Percentiles rank a stretch among this genome's conserved stretches.
These are phyloP conservation scores for Dispira simplex DNA, from an alignment of 192 early-diverging fungal species.

Conservation along the genomic window DNA sequence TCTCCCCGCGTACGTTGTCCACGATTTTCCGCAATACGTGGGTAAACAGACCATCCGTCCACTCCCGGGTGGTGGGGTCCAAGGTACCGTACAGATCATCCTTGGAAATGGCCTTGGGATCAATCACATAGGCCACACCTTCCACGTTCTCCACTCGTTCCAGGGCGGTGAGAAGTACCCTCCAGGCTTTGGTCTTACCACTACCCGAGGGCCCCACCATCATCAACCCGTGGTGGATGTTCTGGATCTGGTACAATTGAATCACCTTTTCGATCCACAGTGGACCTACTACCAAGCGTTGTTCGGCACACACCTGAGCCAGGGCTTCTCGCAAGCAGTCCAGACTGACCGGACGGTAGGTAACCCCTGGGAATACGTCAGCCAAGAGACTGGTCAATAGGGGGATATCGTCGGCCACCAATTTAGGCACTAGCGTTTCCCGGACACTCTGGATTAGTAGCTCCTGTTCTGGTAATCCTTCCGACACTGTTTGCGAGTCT, in stretches of 20 bases:
- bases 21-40: constrained; percentile 94
- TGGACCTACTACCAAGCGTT: constrained; percentile 54
- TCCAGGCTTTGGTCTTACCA: constrained; percentile 92
- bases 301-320: constrained; percentile 55
- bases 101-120: constrained; percentile 97
- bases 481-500: constrained; percentile 26
- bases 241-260: constrained; percentile 96
- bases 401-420: constrained; percentile 91
- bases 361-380: constrained; percentile 90
- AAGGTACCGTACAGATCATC: constrained; percentile 92
- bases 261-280: constrained; percentile 94
- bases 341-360: constrained; percentile 64
- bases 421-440: constrained; percentile 95
- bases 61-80: constrained; percentile 96
- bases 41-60: constrained; percentile 99
- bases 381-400: constrained; percentile 71
- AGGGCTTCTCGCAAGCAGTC: constrained; percentile 59
- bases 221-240: constrained; percentile 98
- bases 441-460: constrained; percentile 93
- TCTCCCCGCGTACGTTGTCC: constrained; percentile 95
- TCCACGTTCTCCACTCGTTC: constrained; percentile 80
- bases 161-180: constrained; percentile 78
- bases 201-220: constrained; percentile 97
- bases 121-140: constrained; percentile 86
- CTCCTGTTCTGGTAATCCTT: constrained; percentile 65